phyloP scores from a whole-genome alignment of 225 moss, liverwort and hornwort species.

The Sphagnum tenellum region DNA sequence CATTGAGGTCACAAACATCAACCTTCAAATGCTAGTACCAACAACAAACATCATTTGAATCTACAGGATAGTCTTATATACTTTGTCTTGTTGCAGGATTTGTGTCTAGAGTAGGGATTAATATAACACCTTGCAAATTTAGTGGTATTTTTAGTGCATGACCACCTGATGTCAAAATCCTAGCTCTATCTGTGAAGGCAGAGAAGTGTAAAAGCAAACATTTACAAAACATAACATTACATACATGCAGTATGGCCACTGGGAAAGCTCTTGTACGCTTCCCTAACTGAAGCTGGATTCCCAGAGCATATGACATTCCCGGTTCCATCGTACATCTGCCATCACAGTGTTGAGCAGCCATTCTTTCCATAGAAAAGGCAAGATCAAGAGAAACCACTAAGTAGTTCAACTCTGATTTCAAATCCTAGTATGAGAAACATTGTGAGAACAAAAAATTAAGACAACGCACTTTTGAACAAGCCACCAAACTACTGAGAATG shows the following conservation, averaged over 20 bases:
- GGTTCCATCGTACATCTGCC: slow-evolving; percentile 7
- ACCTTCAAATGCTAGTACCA: too few species aligned
- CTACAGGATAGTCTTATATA: not conserved
- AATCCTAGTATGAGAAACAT: too few species aligned
- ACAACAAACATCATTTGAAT: not conserved
- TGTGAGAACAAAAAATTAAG: too few species aligned
- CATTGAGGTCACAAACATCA: not conserved
- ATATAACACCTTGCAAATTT: not conserved
- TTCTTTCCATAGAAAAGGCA: too few species aligned
- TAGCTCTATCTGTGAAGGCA: not conserved
- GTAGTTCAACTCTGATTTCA: too few species aligned
- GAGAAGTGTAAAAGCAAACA: not conserved
- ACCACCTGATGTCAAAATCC: not conserved
- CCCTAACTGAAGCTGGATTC: not conserved
- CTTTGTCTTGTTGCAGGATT: not conserved
- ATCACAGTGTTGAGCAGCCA: not conserved
- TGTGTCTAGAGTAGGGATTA: not conserved
- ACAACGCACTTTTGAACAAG: not conserved
- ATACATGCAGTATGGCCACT: not conserved
- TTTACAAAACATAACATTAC: not conserved
- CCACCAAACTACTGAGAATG: not conserved
- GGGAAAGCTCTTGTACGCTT: not conserved
- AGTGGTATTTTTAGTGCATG: not conserved
- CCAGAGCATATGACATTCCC: too few species aligned
- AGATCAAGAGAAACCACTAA: too few species aligned